These are phyloP conservation scores for Ciborinia camelliae DNA, from an alignment of 2,329 filamentous ascomycete species.

Conservation along the genomic window DNA sequence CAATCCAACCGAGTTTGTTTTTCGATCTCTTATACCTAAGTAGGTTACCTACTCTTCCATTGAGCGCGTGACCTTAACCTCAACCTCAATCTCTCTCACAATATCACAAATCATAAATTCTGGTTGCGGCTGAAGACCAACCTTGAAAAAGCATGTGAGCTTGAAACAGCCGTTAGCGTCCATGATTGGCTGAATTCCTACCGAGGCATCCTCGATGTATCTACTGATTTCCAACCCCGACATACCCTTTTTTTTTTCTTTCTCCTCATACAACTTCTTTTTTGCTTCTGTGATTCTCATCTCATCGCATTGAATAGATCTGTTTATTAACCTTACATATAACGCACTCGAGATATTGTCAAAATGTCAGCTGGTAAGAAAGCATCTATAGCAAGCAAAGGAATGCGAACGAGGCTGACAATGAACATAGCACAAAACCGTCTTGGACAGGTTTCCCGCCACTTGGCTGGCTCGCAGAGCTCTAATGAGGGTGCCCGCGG, in stretches of 20 bases:
- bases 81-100: not conserved
- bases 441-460: constrained; percentile 55
- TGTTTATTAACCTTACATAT: not conserved
- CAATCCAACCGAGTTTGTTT: not conserved
- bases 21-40: too few species aligned
- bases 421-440: constrained; percentile 34
- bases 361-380: constrained; percentile 34
- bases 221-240: not conserved
- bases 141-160: constrained; percentile 18
- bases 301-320: not conserved
- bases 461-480: constrained; percentile 48
- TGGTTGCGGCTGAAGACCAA: constrained; percentile 12
- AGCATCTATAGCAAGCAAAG: constrained; percentile 11
- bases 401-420: constrained; percentile 27
- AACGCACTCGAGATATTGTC: not conserved
- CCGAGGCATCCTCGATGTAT: constrained; percentile 19
- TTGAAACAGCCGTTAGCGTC: not conserved
- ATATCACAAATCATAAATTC: constrained; percentile 1
- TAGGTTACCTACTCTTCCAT: too few species aligned
- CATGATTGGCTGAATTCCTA: constrained; percentile 16
- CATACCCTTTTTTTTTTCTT: not conserved
- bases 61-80: not conserved
- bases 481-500: constrained; percentile 27
- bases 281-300: not conserved
- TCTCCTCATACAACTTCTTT: not conserved